Conservation (phyloP, 2,329 filamentous ascomycete species). For the Aspergillaceae sp. region DNA sequence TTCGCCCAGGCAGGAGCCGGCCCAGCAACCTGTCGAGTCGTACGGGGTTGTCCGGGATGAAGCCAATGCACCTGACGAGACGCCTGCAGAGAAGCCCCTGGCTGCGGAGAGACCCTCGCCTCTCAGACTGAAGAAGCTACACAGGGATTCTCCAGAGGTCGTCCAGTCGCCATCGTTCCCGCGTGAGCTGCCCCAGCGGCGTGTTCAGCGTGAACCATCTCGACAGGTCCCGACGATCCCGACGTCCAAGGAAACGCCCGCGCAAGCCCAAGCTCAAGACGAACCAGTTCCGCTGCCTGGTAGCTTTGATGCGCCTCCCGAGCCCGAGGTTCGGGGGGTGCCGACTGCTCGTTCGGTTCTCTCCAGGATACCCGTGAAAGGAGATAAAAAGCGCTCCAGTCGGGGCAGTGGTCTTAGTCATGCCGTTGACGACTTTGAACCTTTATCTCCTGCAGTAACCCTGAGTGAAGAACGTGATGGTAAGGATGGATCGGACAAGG, state of each 20-base stretch:
- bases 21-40: slow-evolving; percentile 33
- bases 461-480: slow-evolving; percentile 6
- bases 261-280: slow-evolving; percentile 9
- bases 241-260: too few relatives aligned
- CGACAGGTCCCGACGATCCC: background rate
- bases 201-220: background rate
- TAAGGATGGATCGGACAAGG: slow-evolving; percentile 22
- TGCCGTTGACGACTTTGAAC: too few relatives aligned
- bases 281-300: slow-evolving; percentile 25
- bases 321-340: background rate
- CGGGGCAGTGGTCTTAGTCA: too few relatives aligned
- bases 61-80: slow-evolving; percentile 35
- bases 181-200: too few relatives aligned
- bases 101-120: too few relatives aligned
- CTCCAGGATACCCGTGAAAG: background rate
- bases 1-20: slow-evolving; percentile 43
- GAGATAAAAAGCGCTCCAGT: slow-evolving; percentile 10
- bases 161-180: too few relatives aligned
- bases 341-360: background rate
- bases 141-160: too few relatives aligned
- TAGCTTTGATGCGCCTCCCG: slow-evolving; percentile 18
- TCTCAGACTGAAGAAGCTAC: too few relatives aligned
- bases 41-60: slow-evolving; percentile 44
- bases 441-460: slow-evolving; percentile 10
- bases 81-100: background rate